These are phyloP conservation scores for Skeletonema potamos DNA, from an alignment of 108 stramenopile genomes.

Conservation along the genomic window DNA sequence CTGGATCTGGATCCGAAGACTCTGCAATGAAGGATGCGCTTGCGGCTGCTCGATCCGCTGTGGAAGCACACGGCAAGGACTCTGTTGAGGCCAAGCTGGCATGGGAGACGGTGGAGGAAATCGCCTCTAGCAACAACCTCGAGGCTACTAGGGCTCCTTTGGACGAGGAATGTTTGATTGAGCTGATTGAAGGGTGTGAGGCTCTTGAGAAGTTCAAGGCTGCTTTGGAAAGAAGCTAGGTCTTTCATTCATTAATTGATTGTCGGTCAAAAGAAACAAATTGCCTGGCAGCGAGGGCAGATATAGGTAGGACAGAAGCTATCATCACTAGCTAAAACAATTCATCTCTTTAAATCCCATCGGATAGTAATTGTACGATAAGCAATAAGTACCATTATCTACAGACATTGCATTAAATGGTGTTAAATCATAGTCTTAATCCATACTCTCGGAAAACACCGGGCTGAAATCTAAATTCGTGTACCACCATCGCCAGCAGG, in stretches of 20 bases:
- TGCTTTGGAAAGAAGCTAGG: slow-evolving; percentile 32
- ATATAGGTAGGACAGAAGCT: not conserved
- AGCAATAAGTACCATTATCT: not conserved
- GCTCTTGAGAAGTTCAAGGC: slow-evolving; percentile 61
- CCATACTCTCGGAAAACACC: slow-evolving; percentile 38
- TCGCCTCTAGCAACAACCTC: slow-evolving; percentile 46
- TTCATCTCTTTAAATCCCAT: not conserved
- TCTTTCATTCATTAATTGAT: not conserved
- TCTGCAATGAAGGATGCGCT: slow-evolving; percentile 50
- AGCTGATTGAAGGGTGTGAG: slow-evolving; percentile 58
- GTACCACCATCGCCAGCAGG: slow-evolving; percentile 80
- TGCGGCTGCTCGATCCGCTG: slow-evolving; percentile 53
- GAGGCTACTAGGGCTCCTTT: slow-evolving; percentile 30
- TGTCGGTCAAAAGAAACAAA: not conserved
- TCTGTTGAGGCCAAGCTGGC: slow-evolving; percentile 72
- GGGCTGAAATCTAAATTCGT: slow-evolving; percentile 55
- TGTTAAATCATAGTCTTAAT: not conserved
- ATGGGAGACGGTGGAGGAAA: slow-evolving; percentile 83
- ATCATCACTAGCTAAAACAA: not conserved
- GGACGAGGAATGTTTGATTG: slow-evolving; percentile 59
- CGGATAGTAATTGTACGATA: not conserved
- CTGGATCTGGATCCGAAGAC: slow-evolving; percentile 13
- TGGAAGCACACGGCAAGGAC: slow-evolving; percentile 47
- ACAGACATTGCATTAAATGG: not conserved
- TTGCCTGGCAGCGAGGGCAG: not conserved